Conservation (phyloP, 768 basidiomycete species). For the Pholiota conissans region DNA sequence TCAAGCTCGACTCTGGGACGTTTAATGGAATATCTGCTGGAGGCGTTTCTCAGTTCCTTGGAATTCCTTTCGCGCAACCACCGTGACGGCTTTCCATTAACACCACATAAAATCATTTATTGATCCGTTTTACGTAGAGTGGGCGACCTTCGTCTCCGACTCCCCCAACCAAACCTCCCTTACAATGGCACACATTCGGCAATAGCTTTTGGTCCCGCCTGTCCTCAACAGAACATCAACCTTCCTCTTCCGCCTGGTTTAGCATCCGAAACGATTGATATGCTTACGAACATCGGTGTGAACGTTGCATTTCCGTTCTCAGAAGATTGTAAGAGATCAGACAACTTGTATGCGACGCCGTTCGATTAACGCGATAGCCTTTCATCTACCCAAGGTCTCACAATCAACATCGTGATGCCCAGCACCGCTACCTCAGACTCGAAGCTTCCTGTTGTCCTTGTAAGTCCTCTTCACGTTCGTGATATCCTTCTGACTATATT, state of each 20-base stretch:
- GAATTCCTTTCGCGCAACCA: slow-evolving; percentile 53
- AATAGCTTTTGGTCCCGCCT: slow-evolving; percentile 39
- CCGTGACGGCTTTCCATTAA: slow-evolving; percentile 32
- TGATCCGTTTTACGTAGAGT: slow-evolving; percentile 19
- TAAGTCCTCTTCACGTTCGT: slow-evolving; percentile 25
- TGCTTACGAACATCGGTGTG: slow-evolving; percentile 27
- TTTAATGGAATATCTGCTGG: slow-evolving; percentile 38
- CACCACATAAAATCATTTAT: neutral
- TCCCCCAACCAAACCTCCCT: slow-evolving; percentile 35
- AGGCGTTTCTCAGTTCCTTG: slow-evolving; percentile 38
- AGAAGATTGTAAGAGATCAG: slow-evolving; percentile 44
- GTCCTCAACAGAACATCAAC: slow-evolving; percentile 41
- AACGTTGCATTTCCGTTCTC: slow-evolving; percentile 26
- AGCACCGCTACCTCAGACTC: slow-evolving; percentile 34
- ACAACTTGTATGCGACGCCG: too few species aligned
- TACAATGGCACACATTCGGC: slow-evolving; percentile 37
- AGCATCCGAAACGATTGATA: slow-evolving; percentile 29
- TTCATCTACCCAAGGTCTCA: slow-evolving; percentile 35
- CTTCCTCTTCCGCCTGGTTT: slow-evolving; percentile 34
- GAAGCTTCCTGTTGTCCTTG: slow-evolving; percentile 52
- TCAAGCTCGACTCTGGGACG: slow-evolving; percentile 42
- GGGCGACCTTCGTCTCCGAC: slow-evolving; percentile 36
- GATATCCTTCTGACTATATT: neutral
- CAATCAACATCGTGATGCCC: slow-evolving; percentile 51
- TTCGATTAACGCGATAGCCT: neutral